These are phyloP conservation scores for Diplodia sapinea DNA, from an alignment of 2,329 filamentous ascomycete genomes.

Conservation along the genomic window DNA sequence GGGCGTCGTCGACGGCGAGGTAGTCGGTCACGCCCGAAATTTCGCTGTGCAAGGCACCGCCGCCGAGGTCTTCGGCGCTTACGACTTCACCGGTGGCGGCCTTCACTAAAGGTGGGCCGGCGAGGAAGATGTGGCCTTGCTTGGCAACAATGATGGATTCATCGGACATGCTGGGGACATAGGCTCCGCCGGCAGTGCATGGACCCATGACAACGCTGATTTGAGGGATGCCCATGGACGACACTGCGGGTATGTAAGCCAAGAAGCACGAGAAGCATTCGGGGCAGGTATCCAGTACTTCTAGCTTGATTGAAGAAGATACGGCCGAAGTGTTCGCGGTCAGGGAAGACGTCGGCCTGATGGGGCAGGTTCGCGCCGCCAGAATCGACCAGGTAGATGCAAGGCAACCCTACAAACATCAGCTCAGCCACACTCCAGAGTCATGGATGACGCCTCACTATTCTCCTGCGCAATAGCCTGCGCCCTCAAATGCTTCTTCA, in stretches of 20 bases:
- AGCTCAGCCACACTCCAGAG: neutral
- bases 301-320: constrained; percentile 98
- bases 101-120: constrained; percentile 91
- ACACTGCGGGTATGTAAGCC: constrained; percentile 59
- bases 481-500: constrained; percentile 94
- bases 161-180: constrained; percentile 96
- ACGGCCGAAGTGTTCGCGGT: constrained; percentile 91
- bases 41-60: constrained; percentile 86
- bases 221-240: constrained; percentile 84
- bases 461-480: constrained; percentile 93
- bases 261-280: neutral
- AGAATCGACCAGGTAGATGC: constrained; percentile 95
- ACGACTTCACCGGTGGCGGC: constrained; percentile 94
- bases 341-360: constrained; percentile 94
- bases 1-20: constrained; percentile 89
- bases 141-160: constrained; percentile 96
- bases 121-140: constrained; percentile 97
- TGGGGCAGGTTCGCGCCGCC: constrained; percentile 94
- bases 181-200: constrained; percentile 93
- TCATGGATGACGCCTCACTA: constrained; percentile 55
- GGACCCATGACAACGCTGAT: constrained; percentile 96
- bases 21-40: constrained; percentile 95
- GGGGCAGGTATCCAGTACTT: constrained; percentile 50
- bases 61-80: constrained; percentile 86
- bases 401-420: constrained; percentile 59